A percentile compares a stretch with the other conserved stretches of the same genome.
Evolutionary conservation across 2,329 filamentous ascomycete species (phyloP).

Genomic region (Penicillium sp.): DNA sequence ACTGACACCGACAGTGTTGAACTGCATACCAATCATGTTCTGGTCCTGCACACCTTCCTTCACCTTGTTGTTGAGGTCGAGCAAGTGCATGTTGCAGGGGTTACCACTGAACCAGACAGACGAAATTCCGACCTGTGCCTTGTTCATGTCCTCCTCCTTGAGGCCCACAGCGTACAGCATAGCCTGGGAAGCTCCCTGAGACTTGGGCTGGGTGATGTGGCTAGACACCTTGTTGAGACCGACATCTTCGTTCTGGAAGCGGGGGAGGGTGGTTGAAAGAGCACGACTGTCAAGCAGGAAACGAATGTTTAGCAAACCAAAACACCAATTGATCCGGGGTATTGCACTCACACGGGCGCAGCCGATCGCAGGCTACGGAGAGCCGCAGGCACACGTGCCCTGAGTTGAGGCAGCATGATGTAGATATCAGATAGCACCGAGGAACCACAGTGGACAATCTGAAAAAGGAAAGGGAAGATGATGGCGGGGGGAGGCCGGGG

Average conservation of each 20-base stretch:
- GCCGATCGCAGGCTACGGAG: constrained; percentile 25
- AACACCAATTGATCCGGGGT: constrained; percentile 1
- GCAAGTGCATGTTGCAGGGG: constrained; percentile 98
- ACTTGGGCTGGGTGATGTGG: constrained; percentile 92
- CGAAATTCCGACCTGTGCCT: constrained; percentile 95
- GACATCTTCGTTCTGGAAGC: constrained; percentile 45
- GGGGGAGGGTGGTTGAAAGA: constrained; percentile 48
- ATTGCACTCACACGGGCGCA: constrained; percentile 15
- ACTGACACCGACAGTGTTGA: constrained; percentile 98
- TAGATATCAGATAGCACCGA: constrained; percentile 8
- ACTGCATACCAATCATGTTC: constrained; percentile 88
- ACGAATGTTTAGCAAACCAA: constrained; percentile 1
- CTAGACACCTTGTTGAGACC: constrained; percentile 79
- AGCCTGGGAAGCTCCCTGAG: constrained; percentile 95
- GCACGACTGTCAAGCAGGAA: constrained; percentile 29
- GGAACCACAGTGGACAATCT: constrained; percentile 8
- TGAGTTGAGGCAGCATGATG: constrained; percentile 24
- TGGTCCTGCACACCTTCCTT: constrained; percentile 71
- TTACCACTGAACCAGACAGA: constrained; percentile 98
- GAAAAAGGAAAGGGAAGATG: constrained; percentile 7
- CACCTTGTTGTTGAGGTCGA: constrained; percentile 82
- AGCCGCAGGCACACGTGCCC: constrained; percentile 28
- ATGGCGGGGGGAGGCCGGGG: constrained; percentile 16
- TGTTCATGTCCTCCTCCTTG: constrained; percentile 82
- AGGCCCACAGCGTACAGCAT: constrained; percentile 98